A percentile compares a stretch with the other conserved stretches of the same genome.
These are phyloP conservation scores for Globisporangium solare DNA, from an alignment of 352 stramenopile species.

Conservation along the genomic window DNA sequence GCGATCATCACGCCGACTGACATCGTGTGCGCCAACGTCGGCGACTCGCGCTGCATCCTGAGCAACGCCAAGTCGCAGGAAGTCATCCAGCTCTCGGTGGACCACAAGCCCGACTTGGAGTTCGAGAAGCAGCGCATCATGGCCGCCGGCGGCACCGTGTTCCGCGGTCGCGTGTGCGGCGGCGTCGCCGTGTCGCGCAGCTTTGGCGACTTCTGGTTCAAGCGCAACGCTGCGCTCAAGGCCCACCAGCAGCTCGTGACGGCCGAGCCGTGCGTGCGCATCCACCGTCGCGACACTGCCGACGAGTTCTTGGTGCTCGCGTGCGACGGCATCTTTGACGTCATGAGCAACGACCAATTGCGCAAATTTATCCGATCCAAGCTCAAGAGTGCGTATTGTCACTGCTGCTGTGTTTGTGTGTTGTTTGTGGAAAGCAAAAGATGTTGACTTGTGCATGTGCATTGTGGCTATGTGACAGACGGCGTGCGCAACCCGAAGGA, in stretches of 20 bases:
- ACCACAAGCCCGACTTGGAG: conserved; percentile 85
- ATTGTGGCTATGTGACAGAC: conserved; percentile 7
- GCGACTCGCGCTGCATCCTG: conserved; percentile 82
- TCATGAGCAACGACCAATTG: conserved; percentile 93
- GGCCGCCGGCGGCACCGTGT: conserved; percentile 75
- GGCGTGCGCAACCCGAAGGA: conserved; percentile 46
- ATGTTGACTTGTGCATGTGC: neutral
- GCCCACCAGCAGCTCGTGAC: conserved; percentile 84
- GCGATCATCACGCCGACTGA: conserved; percentile 79
- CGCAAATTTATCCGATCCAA: conserved; percentile 87
- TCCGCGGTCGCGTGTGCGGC: conserved; percentile 79
- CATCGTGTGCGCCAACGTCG: conserved; percentile 80
- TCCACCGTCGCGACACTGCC: conserved; percentile 60
- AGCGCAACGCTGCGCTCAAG: conserved; percentile 74
- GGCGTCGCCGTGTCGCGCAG: conserved; percentile 81
- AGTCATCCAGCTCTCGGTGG: conserved; percentile 76
- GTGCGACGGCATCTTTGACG: conserved; percentile 94
- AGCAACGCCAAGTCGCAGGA: conserved; percentile 68
- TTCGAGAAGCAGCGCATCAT: conserved; percentile 86
- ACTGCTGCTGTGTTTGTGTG: neutral
- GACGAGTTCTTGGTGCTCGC: conserved; percentile 92
- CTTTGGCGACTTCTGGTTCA: conserved; percentile 89
- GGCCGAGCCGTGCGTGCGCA: conserved; percentile 74
- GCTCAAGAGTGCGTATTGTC: conserved; percentile 36
- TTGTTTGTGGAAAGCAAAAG: no score